Evolutionary conservation across 768 basidiomycete species (phyloP), one percentile per base, ranked within the genome.

Genomic region (Hemileccinum rubropunctum): DNA sequence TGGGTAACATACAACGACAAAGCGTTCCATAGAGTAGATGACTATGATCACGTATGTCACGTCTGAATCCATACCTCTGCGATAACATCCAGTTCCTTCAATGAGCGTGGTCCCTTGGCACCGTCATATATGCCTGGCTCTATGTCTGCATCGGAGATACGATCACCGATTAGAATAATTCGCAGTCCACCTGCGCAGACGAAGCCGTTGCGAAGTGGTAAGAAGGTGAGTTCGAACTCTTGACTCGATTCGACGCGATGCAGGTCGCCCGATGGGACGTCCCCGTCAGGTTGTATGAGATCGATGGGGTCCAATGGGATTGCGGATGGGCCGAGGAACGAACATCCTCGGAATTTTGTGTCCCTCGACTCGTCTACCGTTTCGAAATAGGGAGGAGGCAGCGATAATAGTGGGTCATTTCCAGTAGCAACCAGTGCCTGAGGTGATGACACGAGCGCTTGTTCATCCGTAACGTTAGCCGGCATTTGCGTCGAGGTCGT

Each of bases 71-170:
- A 88, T 28, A 88, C 65, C 65, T 91, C 90, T 10, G 76, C 81
- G 38, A 91, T 68, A 7, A 84, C 74, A 53, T 83, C 84, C 75
- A 86, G 83, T 67, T 89, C 87, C 59, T 80, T 84, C 61, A 91
- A 63, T 27, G 71, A 75, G 47, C 73, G 73, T n/a, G 72, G 73
- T 48, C 72, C 73, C 46, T 52, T 71, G 26, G 58, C 45, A 50
- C 66, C 60, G 50, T 54, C 28, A 61, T 61, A 32, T 50, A 37
- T 48, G 7, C 30, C 60, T 7, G 37, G 53, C n/a, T 64, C 62
- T 17, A 50, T 56, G 21, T 74, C 72, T 26, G 70, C 56, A 14
- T 76, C 73, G 18, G 73, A 60, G 48, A 76, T 56, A 45, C 72
- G 70, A 59, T 90, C 86, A 30, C 78, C 78, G 1, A 87, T 54